Evolutionary conservation across 805 yeast species (phyloP), one percentile per base, ranked within the genome.

Genomic region (Ascoidea tarda): DNA sequence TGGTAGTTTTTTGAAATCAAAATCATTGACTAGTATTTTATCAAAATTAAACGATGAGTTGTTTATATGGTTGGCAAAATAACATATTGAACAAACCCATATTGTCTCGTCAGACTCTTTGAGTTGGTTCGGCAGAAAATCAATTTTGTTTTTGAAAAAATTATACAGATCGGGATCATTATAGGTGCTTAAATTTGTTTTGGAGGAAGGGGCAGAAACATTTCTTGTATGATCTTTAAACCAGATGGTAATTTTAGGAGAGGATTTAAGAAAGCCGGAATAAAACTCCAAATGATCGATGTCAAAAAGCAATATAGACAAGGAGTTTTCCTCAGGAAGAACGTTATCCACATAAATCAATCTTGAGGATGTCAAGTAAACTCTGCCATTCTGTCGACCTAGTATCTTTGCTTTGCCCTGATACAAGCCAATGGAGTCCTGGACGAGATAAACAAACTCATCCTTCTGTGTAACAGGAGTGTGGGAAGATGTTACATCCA

Each of bases 21-120:
- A 47, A 38, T 53, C 44, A 6, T 42, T 31, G 46, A 54, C 53
- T 16, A 50, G 50, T 33, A 54, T 38, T 5, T 38, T 33, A n/a
- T 51, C 63, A 33, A 55, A 63, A 46, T 64, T 63, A 21, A 65
- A 62, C 12, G 63, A 64, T 6, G 63, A 6, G 1, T 51, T 58
- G 6, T 64, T 62, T 3, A 76, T 58, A 8, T 63, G 65, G 60
- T 88, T 87, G 32, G 81, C 71, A 62, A 72, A 85, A n/a, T 79
- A 78, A 65, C 99, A 91, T 3, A 93, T 90, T n/a, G 84, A 83
- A 64, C 99, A 91, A 1, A 76, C 74, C 99, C 99, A 91, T 33
- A 73, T 69, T 16, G 63, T 55, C 12, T 49, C n/a, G 6, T 51
- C 54, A 4, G 6, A 6, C n/a, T 32, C 42, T 12, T n/a, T 12